Conservation (phyloP, 768 basidiomycete genomes). For the Suillus fuscotomentosus region DNA sequence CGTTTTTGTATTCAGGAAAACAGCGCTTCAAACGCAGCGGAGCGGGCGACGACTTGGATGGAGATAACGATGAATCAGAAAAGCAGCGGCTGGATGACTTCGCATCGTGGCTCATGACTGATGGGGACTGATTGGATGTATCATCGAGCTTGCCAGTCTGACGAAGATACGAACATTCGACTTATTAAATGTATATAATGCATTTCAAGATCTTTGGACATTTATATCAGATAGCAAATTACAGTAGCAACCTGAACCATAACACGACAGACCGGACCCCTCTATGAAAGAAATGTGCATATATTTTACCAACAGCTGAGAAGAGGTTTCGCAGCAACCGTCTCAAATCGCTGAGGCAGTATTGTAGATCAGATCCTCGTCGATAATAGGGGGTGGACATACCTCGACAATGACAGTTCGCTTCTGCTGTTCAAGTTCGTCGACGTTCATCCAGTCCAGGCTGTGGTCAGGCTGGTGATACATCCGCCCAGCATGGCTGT, state of each 20-base stretch:
- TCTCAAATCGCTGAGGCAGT: slow-evolving; percentile 63
- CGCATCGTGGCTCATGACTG: slow-evolving; percentile 81
- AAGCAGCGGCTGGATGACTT: slow-evolving; percentile 86
- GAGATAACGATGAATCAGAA: slow-evolving; percentile 71
- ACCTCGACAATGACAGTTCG: slow-evolving; percentile 75
- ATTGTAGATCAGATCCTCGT: neutral
- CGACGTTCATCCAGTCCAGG: slow-evolving; percentile 47
- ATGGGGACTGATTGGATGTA: slow-evolving; percentile 54
- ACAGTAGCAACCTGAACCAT: neutral
- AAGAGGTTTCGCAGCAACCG: slow-evolving; percentile 63
- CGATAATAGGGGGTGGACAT: slow-evolving; percentile 18
- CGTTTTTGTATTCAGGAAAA: slow-evolving; percentile 77
- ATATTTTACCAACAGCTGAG: slow-evolving; percentile 64
- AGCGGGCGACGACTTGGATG: slow-evolving; percentile 57
- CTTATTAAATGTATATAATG: neutral
- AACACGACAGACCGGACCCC: neutral
- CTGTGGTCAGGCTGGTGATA: slow-evolving; percentile 30
- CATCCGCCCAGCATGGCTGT: slow-evolving; percentile 26
- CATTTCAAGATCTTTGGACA: neutral
- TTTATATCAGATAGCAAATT: slow-evolving; percentile 3
- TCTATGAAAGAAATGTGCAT: neutral
- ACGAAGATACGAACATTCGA: neutral
- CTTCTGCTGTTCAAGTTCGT: slow-evolving; percentile 42
- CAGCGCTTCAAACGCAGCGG: slow-evolving; percentile 81
- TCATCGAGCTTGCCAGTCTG: neutral